Evolutionary conservation across 495 filamentous ascomycete genomes (phyloP).

Genomic region (Annulohypoxylon maeteangense): DNA sequence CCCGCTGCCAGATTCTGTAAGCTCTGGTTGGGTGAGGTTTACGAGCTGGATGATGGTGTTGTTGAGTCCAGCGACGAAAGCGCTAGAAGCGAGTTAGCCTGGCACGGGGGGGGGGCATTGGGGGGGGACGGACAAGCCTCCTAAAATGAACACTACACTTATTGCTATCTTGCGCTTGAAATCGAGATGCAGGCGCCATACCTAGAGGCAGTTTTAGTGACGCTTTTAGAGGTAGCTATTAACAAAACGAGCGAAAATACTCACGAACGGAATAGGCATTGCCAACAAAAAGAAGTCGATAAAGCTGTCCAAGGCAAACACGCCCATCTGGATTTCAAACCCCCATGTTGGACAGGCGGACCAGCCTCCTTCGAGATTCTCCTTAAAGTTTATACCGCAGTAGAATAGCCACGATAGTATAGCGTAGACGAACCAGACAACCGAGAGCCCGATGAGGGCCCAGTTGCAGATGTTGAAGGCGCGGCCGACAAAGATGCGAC

Average conservation of each 20-base stretch:
- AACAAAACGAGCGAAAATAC: not conserved
- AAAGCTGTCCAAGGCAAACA: not conserved
- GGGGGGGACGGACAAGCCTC: not conserved
- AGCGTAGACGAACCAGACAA: not conserved
- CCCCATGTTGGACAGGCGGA: not conserved
- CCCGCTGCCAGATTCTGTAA: not conserved
- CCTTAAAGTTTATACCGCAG: not conserved
- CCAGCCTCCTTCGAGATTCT: not conserved
- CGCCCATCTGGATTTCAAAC: not conserved
- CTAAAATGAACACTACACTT: not conserved
- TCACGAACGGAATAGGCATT: not conserved
- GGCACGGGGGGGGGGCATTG: not conserved
- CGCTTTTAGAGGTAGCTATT: not conserved
- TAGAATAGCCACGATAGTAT: not conserved
- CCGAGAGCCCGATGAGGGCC: not conserved
- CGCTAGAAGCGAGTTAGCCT: conserved; percentile 2
- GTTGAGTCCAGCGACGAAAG: conserved; percentile 14
- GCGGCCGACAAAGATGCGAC: not conserved
- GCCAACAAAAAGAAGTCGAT: not conserved
- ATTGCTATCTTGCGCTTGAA: conserved; percentile 1
- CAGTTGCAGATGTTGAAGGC: not conserved
- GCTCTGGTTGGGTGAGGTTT: not conserved
- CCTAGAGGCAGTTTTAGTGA: not conserved
- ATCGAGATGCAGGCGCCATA: not conserved
- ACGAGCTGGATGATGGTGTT: conserved; percentile 21